These are phyloP conservation scores for Adansonia madagascariensis DNA, from an alignment of 441 rosid species.

Conservation along the genomic window DNA sequence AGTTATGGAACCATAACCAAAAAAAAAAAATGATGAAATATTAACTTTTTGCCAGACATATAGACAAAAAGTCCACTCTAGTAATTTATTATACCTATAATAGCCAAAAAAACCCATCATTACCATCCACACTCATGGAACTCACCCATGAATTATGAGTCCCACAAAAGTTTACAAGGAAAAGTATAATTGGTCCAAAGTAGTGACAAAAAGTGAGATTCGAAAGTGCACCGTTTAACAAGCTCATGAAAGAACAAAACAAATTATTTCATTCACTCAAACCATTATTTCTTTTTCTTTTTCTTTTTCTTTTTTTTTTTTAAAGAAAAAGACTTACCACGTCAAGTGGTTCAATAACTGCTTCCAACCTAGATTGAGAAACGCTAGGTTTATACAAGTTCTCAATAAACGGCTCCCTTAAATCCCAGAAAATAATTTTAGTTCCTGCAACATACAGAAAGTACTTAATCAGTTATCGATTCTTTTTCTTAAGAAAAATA, in stretches of 20 bases:
- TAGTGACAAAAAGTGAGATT: neutral
- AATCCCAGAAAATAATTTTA: constrained; percentile 87
- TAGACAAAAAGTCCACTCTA: too few relatives aligned
- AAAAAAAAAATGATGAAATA: too few relatives aligned
- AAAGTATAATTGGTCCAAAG: neutral
- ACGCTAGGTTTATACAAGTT: constrained; percentile 81
- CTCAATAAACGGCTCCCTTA: constrained; percentile 86
- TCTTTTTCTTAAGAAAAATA: constrained; percentile 22
- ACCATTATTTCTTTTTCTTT: neutral
- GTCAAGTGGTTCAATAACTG: constrained; percentile 83
- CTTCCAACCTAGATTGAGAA: constrained; percentile 80
- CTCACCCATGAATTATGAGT: too few relatives aligned
- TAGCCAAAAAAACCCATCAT: too few relatives aligned
- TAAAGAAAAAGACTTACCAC: constrained; percentile 43
- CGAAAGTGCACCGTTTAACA: neutral
- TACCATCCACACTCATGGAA: too few relatives aligned
- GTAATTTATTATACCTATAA: too few relatives aligned
- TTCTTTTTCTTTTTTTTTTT: neutral
- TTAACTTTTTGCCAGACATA: too few relatives aligned
- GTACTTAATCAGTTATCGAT: constrained; percentile 27
- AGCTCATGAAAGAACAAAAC: neutral
- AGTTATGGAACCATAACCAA: too few relatives aligned
- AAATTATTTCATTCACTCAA: neutral
- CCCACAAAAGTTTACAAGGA: too few relatives aligned
- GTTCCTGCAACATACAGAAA: constrained; percentile 63